These are phyloP conservation scores for Sarcodon sp. DNA, from an alignment of 768 basidiomycete species.

Conservation along the genomic window DNA sequence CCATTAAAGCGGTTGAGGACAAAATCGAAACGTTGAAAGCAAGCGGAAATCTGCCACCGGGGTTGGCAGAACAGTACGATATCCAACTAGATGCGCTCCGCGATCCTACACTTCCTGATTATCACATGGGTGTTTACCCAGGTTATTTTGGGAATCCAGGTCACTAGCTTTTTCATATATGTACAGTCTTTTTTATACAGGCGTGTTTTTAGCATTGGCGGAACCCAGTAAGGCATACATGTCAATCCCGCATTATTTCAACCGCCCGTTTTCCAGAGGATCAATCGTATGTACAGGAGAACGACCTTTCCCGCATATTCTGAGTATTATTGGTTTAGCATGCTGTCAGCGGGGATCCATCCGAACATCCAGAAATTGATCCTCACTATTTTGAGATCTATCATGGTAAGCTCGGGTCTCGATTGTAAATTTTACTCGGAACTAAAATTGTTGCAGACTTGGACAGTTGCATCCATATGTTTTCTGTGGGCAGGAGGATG, in stretches of 20 bases:
- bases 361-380: constrained; percentile 13
- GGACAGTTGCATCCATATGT: constrained; percentile 10
- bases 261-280: constrained; percentile 17
- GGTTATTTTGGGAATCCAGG: neutral
- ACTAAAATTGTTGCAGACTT: constrained; percentile 18
- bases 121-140: constrained; percentile 12
- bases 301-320: neutral
- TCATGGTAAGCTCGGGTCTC: constrained; percentile 7
- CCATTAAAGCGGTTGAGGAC: too few species aligned
- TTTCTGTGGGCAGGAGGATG: too few species aligned
- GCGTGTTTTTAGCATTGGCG: constrained; percentile 2
- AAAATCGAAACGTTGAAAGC: too few species aligned
- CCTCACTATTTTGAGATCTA: constrained; percentile 17
- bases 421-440: neutral
- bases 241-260: constrained; percentile 10
- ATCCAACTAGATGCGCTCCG: constrained; percentile 11
- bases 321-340: constrained; percentile 6
- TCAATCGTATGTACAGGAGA: constrained; percentile 12
- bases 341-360: constrained; percentile 11
- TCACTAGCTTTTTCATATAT: neutral
- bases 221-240: constrained; percentile 13
- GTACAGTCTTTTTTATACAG: neutral
- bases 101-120: constrained; percentile 7
- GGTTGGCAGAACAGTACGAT: constrained; percentile 12
- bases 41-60: constrained; percentile 2